Base-by-base conservation (phyloP, 768 basidiomycete genomes). In the Lactarius sp. region DNA sequence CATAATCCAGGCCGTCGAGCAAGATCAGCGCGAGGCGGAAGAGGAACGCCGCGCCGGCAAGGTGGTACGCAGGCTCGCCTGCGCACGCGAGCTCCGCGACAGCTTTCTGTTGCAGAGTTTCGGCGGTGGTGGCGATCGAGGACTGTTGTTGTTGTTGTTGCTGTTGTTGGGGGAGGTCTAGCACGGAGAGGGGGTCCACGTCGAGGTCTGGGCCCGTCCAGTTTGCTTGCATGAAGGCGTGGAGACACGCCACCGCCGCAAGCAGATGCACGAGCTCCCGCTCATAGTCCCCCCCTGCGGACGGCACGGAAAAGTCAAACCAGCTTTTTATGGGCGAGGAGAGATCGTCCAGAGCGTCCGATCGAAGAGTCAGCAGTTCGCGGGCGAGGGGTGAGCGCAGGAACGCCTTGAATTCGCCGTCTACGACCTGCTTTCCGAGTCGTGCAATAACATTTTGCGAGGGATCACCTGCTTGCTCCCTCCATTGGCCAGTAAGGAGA, bases 51-150 rank as follows among this genome's bases (percentile, higher is more conserved):
- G 74, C 76, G 69, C 80, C 80, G 8, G 86, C 81, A 51, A 98
- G 89, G 73, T 98, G 97, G 75, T 98, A 99, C 0, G 92, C 93
- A 9, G 97, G 97, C 76, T 98, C 97, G 3, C 97, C 97, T 4
- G 85, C 84, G 65, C 82, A 84, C 0, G 94, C 87, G 49, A 99
- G 82, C 65, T 90, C 85, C 6, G 86, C 77, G 61, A 93, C 77
- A 27, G 94, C 84, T 52, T 83, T 83, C 34, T 76, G 74, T 69
- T 93, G 82, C 46, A 98, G 75, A 3, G 73, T 60, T 22, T 84
- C 79, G 34, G 75, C 37, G 16, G 59, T 79, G 44, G 85, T 69
- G 49, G 78, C 76, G 34, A 76, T 41, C 18, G 59, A 20, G 3
- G 36, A 9, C 4, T 13, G 27, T 47, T 1, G 31, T 52, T n/a